A percentile compares a stretch with the other conserved stretches of the same genome.
phyloP scores from a whole-genome alignment of 768 basidiomycete genomes.

The Tylopilus intermedius region DNA sequence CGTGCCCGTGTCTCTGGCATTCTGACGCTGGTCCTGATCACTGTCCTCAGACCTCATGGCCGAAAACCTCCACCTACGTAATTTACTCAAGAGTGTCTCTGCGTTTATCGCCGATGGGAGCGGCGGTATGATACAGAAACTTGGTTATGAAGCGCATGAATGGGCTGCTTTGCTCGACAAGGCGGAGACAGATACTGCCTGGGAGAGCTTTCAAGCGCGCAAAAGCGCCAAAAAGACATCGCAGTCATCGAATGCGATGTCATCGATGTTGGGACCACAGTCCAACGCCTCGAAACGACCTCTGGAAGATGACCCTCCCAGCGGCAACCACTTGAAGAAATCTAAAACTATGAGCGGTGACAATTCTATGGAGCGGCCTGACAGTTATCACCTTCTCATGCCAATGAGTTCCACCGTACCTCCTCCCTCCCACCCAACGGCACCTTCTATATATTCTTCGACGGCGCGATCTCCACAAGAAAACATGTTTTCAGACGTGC shows the following conservation, averaged over 20 bases:
- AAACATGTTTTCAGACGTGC: slow-evolving; percentile 56
- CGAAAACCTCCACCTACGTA: slow-evolving; percentile 82
- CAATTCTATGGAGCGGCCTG: slow-evolving; percentile 37
- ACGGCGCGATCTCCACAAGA: slow-evolving; percentile 42
- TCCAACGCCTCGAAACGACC: slow-evolving; percentile 18
- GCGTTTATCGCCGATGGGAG: slow-evolving; percentile 85
- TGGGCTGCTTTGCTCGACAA: slow-evolving; percentile 80
- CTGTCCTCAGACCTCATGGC: slow-evolving; percentile 66
- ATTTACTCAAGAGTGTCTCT: slow-evolving; percentile 69
- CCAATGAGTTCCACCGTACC: slow-evolving; percentile 44
- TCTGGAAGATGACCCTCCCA: slow-evolving; percentile 28
- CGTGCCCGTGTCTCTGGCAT: slow-evolving; percentile 8
- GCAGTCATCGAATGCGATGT: slow-evolving; percentile 27
- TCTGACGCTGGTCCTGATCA: slow-evolving; percentile 6
- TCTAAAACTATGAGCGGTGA: slow-evolving; percentile 39
- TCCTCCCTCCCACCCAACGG: slow-evolving; percentile 25
- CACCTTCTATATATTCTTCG: slow-evolving; percentile 42
- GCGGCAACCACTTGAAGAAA: slow-evolving; percentile 44
- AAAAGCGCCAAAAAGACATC: slow-evolving; percentile 39
- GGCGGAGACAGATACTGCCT: slow-evolving; percentile 89
- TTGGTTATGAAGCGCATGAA: slow-evolving; percentile 73
- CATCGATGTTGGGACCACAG: slow-evolving; percentile 30
- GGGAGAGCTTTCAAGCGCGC: slow-evolving; percentile 79
- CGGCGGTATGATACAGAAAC: slow-evolving; percentile 69
- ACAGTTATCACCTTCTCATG: slow-evolving; percentile 53